These are phyloP conservation scores for Pseudoperonospora humuli DNA, from an alignment of 352 stramenopile genomes.

Conservation along the genomic window DNA sequence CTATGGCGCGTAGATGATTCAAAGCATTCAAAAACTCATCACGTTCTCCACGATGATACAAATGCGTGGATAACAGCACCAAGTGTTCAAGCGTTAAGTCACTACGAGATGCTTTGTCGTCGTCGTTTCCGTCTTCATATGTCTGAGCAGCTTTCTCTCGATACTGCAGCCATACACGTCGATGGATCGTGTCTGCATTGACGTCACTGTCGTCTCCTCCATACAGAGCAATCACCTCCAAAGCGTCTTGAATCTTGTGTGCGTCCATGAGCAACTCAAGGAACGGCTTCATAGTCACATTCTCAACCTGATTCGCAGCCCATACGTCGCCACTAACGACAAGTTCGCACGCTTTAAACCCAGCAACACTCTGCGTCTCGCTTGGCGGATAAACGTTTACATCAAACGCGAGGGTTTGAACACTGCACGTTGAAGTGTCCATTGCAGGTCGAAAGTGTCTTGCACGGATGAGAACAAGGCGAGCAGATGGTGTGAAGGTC, in stretches of 20 bases:
- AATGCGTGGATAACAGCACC: constrained; percentile 15
- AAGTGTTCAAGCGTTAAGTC: constrained; percentile 2
- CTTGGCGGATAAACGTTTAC: background rate
- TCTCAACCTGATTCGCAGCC: constrained; percentile 15
- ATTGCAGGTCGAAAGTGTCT: constrained; percentile 8
- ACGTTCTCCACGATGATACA: constrained; percentile 9
- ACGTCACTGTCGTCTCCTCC: constrained; percentile 6
- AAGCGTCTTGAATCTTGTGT: constrained; percentile 32
- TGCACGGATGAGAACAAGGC: constrained; percentile 7
- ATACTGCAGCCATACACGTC: constrained; percentile 42
- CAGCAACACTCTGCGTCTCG: background rate
- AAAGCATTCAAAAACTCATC: constrained; percentile 32
- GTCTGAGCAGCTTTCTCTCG: constrained; percentile 10
- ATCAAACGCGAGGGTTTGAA: constrained; percentile 9
- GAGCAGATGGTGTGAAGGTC: background rate
- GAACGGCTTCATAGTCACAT: constrained; percentile 19
- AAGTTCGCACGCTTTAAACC: constrained; percentile 19
- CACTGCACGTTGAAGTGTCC: background rate
- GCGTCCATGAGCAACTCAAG: constrained; percentile 31
- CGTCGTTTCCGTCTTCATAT: background rate
- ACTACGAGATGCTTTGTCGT: background rate
- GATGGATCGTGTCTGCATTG: constrained; percentile 40
- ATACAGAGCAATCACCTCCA: constrained; percentile 21
- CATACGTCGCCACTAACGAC: constrained; percentile 7
- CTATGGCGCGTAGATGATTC: constrained; percentile 32